Evolutionary conservation across 192 early-diverging fungal species (phyloP).

Genomic region (Coemansia sp.): DNA sequence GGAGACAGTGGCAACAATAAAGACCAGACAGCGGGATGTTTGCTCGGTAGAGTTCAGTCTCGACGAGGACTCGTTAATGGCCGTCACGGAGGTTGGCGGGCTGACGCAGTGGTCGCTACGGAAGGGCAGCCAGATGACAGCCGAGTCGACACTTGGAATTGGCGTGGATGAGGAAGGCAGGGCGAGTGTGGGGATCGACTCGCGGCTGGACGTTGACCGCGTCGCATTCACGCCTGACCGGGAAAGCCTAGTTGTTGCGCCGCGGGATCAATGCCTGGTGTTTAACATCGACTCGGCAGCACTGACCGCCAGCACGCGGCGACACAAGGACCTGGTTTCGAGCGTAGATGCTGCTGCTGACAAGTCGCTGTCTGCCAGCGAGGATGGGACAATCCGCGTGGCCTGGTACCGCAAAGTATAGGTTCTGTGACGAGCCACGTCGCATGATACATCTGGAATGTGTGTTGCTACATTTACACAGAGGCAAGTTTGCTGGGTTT

Average conservation of each 20-base stretch:
- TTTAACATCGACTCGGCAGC: constrained; percentile 52
- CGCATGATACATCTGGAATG: not conserved
- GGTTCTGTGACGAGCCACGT: not conserved
- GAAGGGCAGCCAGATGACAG: constrained; percentile 34
- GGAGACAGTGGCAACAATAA: constrained; percentile 35
- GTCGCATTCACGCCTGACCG: constrained; percentile 49
- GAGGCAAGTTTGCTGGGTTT: not conserved
- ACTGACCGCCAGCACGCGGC: constrained; percentile 42
- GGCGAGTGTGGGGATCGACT: constrained; percentile 15
- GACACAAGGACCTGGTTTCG: constrained; percentile 50
- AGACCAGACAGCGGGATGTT: constrained; percentile 32
- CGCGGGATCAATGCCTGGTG: constrained; percentile 42
- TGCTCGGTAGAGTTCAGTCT: constrained; percentile 40
- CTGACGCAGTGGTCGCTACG: constrained; percentile 54
- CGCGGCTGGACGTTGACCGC: constrained; percentile 37
- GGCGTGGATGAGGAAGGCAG: constrained; percentile 1
- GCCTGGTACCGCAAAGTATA: constrained; percentile 50
- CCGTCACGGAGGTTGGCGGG: constrained; percentile 39
- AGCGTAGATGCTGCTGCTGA: constrained; percentile 48
- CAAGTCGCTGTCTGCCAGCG: constrained; percentile 46
- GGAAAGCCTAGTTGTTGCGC: constrained; percentile 44
- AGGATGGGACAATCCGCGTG: constrained; percentile 52
- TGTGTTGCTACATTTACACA: not conserved
- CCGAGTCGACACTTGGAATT: constrained; percentile 39
- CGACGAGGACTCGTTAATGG: constrained; percentile 44